Evolutionary conservation across 225 moss, liverwort and hornwort species (phyloP).

Genomic region (Antitrichia curtipendula): DNA sequence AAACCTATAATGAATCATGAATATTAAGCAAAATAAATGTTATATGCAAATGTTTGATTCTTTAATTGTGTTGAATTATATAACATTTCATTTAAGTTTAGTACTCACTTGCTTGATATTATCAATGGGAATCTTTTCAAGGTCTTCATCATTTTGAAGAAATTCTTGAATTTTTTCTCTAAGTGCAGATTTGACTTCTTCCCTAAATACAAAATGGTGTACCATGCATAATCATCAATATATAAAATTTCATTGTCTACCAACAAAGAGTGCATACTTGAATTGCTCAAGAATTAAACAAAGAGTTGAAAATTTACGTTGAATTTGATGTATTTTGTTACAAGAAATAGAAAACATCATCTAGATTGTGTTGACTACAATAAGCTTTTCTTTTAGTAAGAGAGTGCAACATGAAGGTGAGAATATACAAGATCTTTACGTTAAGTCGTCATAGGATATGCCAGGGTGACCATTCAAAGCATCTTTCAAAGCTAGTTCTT

Average conservation of each 20-base stretch:
- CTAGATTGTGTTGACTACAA: too few species aligned
- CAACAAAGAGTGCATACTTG: background rate
- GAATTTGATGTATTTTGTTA: too few species aligned
- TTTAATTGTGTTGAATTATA: background rate
- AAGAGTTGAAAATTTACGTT: too few species aligned
- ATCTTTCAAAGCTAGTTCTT: constrained; percentile 76
- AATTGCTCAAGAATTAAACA: background rate
- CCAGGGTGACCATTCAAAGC: constrained; percentile 57
- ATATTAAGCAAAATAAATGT: too few species aligned
- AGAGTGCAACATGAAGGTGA: background rate
- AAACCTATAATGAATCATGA: background rate
- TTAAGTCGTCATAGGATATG: constrained; percentile 75
- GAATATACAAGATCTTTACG: constrained; percentile 47
- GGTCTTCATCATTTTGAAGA: constrained; percentile 14
- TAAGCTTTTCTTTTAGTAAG: too few species aligned
- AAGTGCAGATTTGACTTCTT: background rate
- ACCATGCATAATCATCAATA: background rate
- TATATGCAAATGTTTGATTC: too few species aligned
- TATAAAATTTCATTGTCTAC: background rate
- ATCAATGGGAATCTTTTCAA: constrained; percentile 26
- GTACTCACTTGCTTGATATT: constrained; percentile 7
- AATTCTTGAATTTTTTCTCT: background rate
- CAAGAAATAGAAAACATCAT: too few species aligned
- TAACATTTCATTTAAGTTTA: too few species aligned
- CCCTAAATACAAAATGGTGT: background rate